A percentile compares a stretch with the other conserved stretches of the same genome.
These are phyloP conservation scores for Aschersonia sp. DNA, from an alignment of 2,329 filamentous ascomycete genomes.

Conservation along the genomic window DNA sequence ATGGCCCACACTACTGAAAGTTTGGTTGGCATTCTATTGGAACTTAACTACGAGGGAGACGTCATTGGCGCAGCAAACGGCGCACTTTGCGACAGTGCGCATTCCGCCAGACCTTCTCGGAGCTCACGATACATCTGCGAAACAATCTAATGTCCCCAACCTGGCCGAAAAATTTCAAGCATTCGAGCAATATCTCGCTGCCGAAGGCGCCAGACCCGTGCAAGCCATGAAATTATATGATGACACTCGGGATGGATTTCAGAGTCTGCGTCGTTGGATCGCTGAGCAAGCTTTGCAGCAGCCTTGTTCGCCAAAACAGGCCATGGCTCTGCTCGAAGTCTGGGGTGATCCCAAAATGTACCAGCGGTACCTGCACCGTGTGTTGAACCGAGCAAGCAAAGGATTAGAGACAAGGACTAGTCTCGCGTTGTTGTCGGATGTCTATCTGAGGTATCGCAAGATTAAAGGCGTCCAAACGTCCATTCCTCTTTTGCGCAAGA, in stretches of 20 bases:
- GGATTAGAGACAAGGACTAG: constrained; percentile 13
- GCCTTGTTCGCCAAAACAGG: constrained; percentile 18
- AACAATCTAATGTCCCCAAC: constrained; percentile 7
- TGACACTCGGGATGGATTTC: constrained; percentile 11
- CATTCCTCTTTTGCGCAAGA: constrained; percentile 22
- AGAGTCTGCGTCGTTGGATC: constrained; percentile 15
- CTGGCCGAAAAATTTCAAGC: constrained; percentile 17
- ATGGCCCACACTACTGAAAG: constrained; percentile 21
- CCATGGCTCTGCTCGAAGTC: constrained; percentile 22
- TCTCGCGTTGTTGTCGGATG: constrained; percentile 18
- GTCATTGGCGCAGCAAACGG: too few species aligned
- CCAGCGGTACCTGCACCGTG: constrained; percentile 25
- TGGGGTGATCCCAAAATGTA: constrained; percentile 25
- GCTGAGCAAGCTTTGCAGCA: constrained; percentile 16
- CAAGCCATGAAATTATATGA: constrained; percentile 9
- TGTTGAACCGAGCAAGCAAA: constrained; percentile 15
- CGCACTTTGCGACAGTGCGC: too few species aligned
- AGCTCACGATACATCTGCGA: background rate
- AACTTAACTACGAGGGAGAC: background rate
- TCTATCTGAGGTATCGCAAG: constrained; percentile 31
- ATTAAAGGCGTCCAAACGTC: constrained; percentile 23
- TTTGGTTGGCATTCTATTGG: constrained; percentile 14
- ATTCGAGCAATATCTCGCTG: constrained; percentile 18
- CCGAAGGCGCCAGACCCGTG: constrained; percentile 10
- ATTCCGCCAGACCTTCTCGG: too few species aligned